Evolutionary conservation across 2,329 filamentous ascomycete species (phyloP).

Genomic region (Aphanoascus verrucosus): DNA sequence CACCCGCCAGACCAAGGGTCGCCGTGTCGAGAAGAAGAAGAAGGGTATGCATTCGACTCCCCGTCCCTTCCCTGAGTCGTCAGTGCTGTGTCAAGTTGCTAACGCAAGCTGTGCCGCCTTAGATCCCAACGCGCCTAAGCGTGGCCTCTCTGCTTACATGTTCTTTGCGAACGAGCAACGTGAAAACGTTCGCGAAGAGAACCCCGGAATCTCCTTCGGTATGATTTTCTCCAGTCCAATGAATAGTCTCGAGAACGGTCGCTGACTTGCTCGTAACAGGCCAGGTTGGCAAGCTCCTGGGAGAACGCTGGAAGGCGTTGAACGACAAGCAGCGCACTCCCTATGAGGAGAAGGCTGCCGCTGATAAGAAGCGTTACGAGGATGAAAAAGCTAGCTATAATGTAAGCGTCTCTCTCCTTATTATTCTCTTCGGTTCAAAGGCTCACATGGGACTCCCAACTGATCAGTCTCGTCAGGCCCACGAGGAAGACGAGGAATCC

Average conservation of each 20-base stretch:
- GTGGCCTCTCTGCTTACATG: conserved; percentile 99
- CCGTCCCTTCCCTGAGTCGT: not conserved
- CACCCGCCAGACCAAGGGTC: conserved; percentile 51
- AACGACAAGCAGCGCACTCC: conserved; percentile 84
- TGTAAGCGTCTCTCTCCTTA: conserved; percentile 44
- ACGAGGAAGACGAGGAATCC: conserved; percentile 18
- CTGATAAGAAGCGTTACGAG: conserved; percentile 98
- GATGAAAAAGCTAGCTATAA: conserved; percentile 94
- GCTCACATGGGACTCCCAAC: not conserved
- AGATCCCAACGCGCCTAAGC: conserved; percentile 98
- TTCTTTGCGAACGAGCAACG: conserved; percentile 99
- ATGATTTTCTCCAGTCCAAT: conserved; percentile 27
- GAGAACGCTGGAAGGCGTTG: conserved; percentile 97
- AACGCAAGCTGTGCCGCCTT: conserved; percentile 3
- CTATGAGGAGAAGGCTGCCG: conserved; percentile 91
- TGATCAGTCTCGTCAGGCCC: conserved; percentile 9
- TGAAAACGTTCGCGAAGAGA: conserved; percentile 95
- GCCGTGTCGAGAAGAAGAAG: conserved; percentile 56
- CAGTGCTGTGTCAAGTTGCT: not conserved
- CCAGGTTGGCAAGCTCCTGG: conserved; percentile 95
- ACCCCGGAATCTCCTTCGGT: conserved; percentile 95
- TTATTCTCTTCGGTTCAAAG: not conserved
- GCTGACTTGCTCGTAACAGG: conserved; percentile 40
- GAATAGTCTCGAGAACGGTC: not conserved
- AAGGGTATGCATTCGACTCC: conserved; percentile 46